phyloP scores from a whole-genome alignment of 78 protist species.

The Planoprotostelium fungivorum region DNA sequence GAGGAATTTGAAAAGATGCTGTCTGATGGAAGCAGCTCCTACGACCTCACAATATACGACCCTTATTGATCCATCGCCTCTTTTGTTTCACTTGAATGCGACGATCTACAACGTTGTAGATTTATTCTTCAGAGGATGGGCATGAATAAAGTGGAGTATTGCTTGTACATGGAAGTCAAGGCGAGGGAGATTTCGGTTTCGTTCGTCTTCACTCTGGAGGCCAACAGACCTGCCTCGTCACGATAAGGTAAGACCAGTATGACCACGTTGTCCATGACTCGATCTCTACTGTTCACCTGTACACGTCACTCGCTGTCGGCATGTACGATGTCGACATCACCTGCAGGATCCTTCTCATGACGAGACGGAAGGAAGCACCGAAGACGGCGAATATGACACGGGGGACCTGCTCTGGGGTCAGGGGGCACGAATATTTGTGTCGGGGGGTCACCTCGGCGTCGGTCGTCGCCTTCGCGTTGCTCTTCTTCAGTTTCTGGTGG shows the following conservation, averaged over 20 bases:
- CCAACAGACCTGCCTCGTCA: background rate
- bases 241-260: background rate
- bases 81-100: too few species aligned
- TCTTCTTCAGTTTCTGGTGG: background rate
- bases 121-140: background rate
- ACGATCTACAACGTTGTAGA: too few species aligned
- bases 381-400: background rate
- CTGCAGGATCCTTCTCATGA: background rate
- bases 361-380: background rate
- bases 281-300: background rate
- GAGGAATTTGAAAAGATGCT: background rate
- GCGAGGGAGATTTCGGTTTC: background rate
- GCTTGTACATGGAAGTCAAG: background rate
- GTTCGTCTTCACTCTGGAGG: background rate
- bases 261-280: background rate
- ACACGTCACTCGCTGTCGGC: too few species aligned
- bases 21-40: background rate
- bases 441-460: background rate
- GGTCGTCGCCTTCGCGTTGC: background rate
- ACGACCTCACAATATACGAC: background rate
- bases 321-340: too few species aligned
- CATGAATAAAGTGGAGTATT: background rate
- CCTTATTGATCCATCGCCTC: background rate
- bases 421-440: too few species aligned
- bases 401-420: background rate